Evolutionary conservation across 2,329 filamentous ascomycete genomes (phyloP).

Genomic region (Neonectria neomacrospora): DNA sequence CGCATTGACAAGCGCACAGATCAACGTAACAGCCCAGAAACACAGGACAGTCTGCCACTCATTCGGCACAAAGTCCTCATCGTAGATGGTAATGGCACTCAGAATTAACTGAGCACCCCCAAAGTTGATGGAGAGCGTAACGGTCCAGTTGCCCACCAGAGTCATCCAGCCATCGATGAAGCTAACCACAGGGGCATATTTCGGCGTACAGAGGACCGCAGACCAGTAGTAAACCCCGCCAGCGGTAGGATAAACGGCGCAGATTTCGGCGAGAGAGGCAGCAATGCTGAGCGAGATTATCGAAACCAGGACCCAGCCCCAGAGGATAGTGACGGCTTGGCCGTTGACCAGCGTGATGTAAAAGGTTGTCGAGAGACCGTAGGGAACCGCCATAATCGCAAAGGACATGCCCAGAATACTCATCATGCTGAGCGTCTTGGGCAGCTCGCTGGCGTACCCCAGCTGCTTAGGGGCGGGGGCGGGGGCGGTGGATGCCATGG

Average conservation of each 20-base stretch:
- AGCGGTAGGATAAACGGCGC: slow-evolving; percentile 70
- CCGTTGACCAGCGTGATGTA: slow-evolving; percentile 71
- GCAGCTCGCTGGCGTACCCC: slow-evolving; percentile 60
- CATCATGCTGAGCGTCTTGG: slow-evolving; percentile 60
- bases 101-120: slow-evolving; percentile 75
- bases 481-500: slow-evolving; percentile 28
- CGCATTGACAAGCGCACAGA: slow-evolving; percentile 73
- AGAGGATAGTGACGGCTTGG: slow-evolving; percentile 76
- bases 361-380: slow-evolving; percentile 60
- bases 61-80: slow-evolving; percentile 67
- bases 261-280: slow-evolving; percentile 77
- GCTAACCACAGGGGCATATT: slow-evolving; percentile 71
- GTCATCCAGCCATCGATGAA: slow-evolving; percentile 81
- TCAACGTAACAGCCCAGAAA: slow-evolving; percentile 72
- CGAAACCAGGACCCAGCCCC: slow-evolving; percentile 73
- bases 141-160: slow-evolving; percentile 75
- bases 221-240: slow-evolving; percentile 80
- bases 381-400: slow-evolving; percentile 61
- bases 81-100: slow-evolving; percentile 71
- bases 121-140: slow-evolving; percentile 75
- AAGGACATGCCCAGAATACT: slow-evolving; percentile 60
- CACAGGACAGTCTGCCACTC: slow-evolving; percentile 79
- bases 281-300: slow-evolving; percentile 78
- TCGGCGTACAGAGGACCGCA: slow-evolving; percentile 69
- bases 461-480: slow-evolving; percentile 43